A percentile compares a stretch with the other conserved stretches of the same genome.
Conservation (phyloP, 2,329 filamentous ascomycete species). For the Fusarium marasasianum region DNA sequence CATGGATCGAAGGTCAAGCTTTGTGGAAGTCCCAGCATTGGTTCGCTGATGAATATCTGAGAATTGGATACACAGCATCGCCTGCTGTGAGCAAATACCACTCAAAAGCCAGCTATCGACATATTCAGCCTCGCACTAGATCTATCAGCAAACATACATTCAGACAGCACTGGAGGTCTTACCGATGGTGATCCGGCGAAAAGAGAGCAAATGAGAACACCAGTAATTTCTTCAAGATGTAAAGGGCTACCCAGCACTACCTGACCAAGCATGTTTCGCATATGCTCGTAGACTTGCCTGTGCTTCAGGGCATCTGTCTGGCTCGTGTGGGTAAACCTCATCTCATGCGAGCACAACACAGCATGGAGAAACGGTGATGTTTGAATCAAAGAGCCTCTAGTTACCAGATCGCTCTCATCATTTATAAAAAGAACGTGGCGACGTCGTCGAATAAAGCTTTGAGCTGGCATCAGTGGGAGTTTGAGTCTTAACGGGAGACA, state of each 20-base stretch:
- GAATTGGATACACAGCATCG: constrained; percentile 55
- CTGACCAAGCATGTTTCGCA: constrained; percentile 50
- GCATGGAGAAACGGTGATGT: constrained; percentile 53
- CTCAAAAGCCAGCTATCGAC: constrained; percentile 55
- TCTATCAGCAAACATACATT: neutral
- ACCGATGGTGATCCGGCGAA: constrained; percentile 35
- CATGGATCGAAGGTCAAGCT: constrained; percentile 47
- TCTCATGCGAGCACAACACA: constrained; percentile 52
- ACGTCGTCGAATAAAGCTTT: constrained; percentile 19
- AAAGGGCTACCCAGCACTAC: constrained; percentile 52
- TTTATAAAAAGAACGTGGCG: constrained; percentile 22
- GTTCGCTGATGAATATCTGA: constrained; percentile 52
- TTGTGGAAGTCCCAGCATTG: constrained; percentile 43
- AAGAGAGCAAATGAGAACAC: constrained; percentile 51
- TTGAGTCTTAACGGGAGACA: fast-evolving
- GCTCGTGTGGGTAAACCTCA: constrained; percentile 42
- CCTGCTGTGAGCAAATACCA: constrained; percentile 54
- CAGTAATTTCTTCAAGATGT: constrained; percentile 53
- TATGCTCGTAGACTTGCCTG: constrained; percentile 52
- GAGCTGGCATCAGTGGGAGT: neutral
- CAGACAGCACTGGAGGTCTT: neutral
- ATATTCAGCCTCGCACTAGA: constrained; percentile 46
- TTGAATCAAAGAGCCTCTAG: constrained; percentile 39
- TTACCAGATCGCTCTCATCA: constrained; percentile 12
- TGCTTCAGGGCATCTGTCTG: constrained; percentile 38